Base-by-base conservation (phyloP, 352 stramenopile species). In the Phytophthora aleatoria region DNA sequence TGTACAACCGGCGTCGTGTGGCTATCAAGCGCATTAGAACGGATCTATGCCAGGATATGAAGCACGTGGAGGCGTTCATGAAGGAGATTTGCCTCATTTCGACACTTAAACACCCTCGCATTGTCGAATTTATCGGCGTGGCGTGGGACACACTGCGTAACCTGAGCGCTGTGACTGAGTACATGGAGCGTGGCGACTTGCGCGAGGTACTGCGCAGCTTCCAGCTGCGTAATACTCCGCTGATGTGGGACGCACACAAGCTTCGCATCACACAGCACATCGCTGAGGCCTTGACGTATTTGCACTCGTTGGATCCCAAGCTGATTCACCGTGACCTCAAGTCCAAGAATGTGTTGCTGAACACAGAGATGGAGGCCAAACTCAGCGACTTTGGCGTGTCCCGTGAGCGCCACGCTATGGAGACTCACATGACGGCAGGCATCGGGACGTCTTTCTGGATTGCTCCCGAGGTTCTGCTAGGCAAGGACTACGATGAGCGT, bases 341-440 rank as follows among this genome's bases (percentile, higher is more conserved):
- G 73, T 75, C 72, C 16, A 90, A 84, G 67, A 92, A 92, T 30
- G 79, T 92, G 30, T 42, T 93, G 30, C 49, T 93, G n/a, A 81
- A 85, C 61, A 74, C 67, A 1, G 70, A 85, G 30, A 74, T 89
- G 71, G 70, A 89, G 38, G 79, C 81, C 26, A 92, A 92, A 43
- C 65, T 92, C n/a, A 92, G 80, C 38, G 84, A 92, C 69, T 92
- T 92, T 66, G 82, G 82, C 15, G 74, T 89, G n/a, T 89, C 77
- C 0, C 79, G 82, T 9, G 78, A 89, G 50, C 74, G 74, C 12
- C 65, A 83, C 57, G 69, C 71, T 16, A 80, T 85, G 41, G 79
- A 87, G 55, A 88, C 79, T 5, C 77, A 87, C 69, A 89, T 91
- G 79, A 91, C 82, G 3, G 71, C 76, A 3, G 82, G 80, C 5